Conservation (phyloP, 768 basidiomycete genomes). For the Amanita pseudoporphyria region DNA sequence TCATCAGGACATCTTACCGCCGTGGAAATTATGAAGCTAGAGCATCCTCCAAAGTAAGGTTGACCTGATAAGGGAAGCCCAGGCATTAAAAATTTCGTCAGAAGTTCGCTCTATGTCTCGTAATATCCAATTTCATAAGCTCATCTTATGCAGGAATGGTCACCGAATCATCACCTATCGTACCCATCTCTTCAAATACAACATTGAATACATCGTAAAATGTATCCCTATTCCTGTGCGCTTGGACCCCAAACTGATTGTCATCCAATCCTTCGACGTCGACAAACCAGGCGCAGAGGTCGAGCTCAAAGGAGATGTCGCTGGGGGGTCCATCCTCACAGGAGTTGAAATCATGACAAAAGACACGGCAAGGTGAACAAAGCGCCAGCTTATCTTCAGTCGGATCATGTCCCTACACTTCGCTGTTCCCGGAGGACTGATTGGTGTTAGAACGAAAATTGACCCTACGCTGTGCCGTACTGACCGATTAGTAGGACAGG, state of each 20-base stretch:
- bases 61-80: constrained; percentile 91
- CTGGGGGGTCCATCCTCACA: too few relatives aligned
- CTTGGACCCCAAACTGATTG: constrained; percentile 78
- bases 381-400: constrained; percentile 83
- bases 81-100: constrained; percentile 93
- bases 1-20: constrained; percentile 92
- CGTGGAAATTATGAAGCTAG: too few relatives aligned
- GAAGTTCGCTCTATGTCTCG: constrained; percentile 43
- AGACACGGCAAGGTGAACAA: constrained; percentile 89
- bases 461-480: constrained; percentile 96
- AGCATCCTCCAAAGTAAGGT: too few relatives aligned
- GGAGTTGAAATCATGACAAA: constrained; percentile 97
- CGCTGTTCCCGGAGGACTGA: too few relatives aligned
- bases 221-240: constrained; percentile 92
- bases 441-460: constrained; percentile 97
- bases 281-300: constrained; percentile 92
- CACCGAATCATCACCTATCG: constrained; percentile 94
- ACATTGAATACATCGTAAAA: constrained; percentile 97
- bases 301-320: too few relatives aligned
- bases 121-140: too few relatives aligned
- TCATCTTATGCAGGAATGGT: too few relatives aligned
- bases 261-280: constrained; percentile 91
- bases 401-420: too few relatives aligned
- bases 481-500: constrained; percentile 85
- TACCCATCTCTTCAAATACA: constrained; percentile 99